These are phyloP conservation scores for Polytolypa hystricis DNA, from an alignment of 2,329 filamentous ascomycete genomes.

Conservation along the genomic window DNA sequence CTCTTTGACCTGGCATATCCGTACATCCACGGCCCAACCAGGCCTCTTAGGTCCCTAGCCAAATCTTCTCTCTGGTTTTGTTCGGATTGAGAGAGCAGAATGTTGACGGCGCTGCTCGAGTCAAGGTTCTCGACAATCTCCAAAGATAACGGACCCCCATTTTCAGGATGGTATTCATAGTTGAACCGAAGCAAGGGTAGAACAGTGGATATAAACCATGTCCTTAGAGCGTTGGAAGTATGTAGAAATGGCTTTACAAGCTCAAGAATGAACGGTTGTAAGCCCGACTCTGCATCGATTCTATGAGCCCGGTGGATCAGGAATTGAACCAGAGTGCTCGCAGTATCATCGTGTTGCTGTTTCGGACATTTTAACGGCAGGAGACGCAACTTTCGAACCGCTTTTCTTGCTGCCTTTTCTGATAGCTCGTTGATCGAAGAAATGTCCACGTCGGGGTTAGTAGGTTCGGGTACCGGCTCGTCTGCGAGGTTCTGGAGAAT, in stretches of 20 bases:
- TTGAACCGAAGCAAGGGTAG: conserved; percentile 49
- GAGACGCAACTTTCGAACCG: conserved; percentile 41
- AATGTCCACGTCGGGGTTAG: conserved; percentile 29
- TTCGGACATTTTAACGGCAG: conserved; percentile 37
- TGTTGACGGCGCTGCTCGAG: conserved; percentile 41
- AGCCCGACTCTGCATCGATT: conserved; percentile 48
- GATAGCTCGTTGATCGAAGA: conserved; percentile 39
- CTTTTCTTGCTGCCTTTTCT: conserved; percentile 39
- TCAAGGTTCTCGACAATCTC: conserved; percentile 42
- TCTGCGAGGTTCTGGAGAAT: conserved; percentile 39
- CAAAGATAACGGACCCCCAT: conserved; percentile 34
- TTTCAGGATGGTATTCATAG: conserved; percentile 52
- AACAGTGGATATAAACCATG: conserved; percentile 50
- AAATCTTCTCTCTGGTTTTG: conserved; percentile 28
- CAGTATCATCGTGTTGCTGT: conserved; percentile 32
- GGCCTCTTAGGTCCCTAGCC: conserved; percentile 44
- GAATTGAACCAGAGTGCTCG: conserved; percentile 44
- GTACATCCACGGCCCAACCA: conserved; percentile 55
- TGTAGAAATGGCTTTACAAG: conserved; percentile 49
- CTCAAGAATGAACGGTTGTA: conserved; percentile 44
- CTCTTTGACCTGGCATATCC: conserved; percentile 45
- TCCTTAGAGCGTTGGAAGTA: conserved; percentile 41
- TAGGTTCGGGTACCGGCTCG: conserved; percentile 13
- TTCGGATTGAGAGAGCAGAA: conserved; percentile 38
- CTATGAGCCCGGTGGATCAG: conserved; percentile 49